phyloP scores from a whole-genome alignment of 306 rosid genomes.

The Cicer bijugum region DNA sequence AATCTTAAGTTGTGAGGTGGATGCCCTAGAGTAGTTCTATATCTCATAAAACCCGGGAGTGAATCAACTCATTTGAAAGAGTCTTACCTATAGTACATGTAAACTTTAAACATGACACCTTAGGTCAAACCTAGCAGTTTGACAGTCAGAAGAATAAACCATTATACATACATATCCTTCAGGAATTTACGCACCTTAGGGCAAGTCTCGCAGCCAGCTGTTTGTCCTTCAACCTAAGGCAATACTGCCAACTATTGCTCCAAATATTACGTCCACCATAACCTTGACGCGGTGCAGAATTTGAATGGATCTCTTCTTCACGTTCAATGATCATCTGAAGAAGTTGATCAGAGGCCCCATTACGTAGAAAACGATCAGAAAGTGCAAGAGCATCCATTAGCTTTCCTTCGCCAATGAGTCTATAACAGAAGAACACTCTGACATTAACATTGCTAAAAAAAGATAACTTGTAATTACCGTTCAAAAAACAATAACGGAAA shows the following conservation, averaged over 20 bases:
- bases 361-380: constrained; percentile 94
- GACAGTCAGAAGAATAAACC: constrained; percentile 23
- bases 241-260: constrained; percentile 97
- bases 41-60: constrained; percentile 13
- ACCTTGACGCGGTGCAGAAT: constrained; percentile 62
- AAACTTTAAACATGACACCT: constrained; percentile 48
- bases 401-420: constrained; percentile 87
- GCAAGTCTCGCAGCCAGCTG: constrained; percentile 90
- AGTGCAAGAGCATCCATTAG: constrained; percentile 97
- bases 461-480: constrained; percentile 28
- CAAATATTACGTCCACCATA: constrained; percentile 63
- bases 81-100: neutral
- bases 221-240: constrained; percentile 92
- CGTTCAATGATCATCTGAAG: constrained; percentile 85
- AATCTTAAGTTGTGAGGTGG: constrained; percentile 22
- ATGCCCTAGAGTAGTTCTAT: constrained; percentile 14
- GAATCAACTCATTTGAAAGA: constrained; percentile 13
- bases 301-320: constrained; percentile 68
- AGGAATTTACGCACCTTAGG: constrained; percentile 64
- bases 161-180: constrained; percentile 34
- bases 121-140: constrained; percentile 72
- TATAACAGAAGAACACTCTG: constrained; percentile 44
- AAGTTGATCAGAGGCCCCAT: constrained; percentile 88
- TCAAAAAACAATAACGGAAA: neutral
- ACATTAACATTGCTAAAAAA: constrained; percentile 37